Evolutionary conservation across 2,329 filamentous ascomycete species (phyloP).

Genomic region (Blumeriella jaapii): DNA sequence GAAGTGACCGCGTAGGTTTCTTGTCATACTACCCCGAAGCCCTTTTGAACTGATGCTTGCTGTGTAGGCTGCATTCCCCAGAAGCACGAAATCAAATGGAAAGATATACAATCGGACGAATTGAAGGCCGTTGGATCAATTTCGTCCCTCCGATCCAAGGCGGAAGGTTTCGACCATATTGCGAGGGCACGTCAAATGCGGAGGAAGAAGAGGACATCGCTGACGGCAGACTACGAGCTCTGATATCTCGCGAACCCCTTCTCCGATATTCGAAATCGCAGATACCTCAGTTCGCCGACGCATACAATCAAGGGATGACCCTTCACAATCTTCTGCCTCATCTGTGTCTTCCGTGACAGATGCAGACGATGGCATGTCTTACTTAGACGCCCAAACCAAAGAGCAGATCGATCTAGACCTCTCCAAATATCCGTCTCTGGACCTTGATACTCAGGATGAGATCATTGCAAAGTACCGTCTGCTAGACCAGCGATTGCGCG

Average conservation of each 20-base stretch:
- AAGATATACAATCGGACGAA: constrained; percentile 68
- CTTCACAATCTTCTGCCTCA: constrained; percentile 29
- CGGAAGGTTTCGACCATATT: constrained; percentile 55
- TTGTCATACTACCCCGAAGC: no score
- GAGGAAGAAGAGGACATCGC: constrained; percentile 29
- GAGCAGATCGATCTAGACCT: constrained; percentile 66
- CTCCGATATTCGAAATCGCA: constrained; percentile 26
- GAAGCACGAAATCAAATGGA: constrained; percentile 68
- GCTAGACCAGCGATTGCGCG: constrained; percentile 59
- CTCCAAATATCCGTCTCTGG: constrained; percentile 69
- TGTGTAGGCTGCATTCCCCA: constrained; percentile 62
- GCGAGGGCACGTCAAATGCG: constrained; percentile 24
- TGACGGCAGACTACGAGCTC: constrained; percentile 15
- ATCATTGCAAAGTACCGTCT: constrained; percentile 76
- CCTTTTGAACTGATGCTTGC: background rate
- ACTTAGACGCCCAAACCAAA: constrained; percentile 61
- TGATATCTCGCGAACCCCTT: constrained; percentile 24
- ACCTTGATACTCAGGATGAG: constrained; percentile 58
- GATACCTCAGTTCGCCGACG: constrained; percentile 15
- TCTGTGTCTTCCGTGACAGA: constrained; percentile 41
- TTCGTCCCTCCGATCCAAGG: constrained; percentile 88
- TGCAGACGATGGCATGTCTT: constrained; percentile 44
- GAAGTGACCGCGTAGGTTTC: constrained; percentile 73
- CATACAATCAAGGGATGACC: constrained; percentile 7
- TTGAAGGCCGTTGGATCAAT: constrained; percentile 75